Evolutionary conservation across 495 filamentous ascomycete species (phyloP).

Genomic region (Xylaria longipes): DNA sequence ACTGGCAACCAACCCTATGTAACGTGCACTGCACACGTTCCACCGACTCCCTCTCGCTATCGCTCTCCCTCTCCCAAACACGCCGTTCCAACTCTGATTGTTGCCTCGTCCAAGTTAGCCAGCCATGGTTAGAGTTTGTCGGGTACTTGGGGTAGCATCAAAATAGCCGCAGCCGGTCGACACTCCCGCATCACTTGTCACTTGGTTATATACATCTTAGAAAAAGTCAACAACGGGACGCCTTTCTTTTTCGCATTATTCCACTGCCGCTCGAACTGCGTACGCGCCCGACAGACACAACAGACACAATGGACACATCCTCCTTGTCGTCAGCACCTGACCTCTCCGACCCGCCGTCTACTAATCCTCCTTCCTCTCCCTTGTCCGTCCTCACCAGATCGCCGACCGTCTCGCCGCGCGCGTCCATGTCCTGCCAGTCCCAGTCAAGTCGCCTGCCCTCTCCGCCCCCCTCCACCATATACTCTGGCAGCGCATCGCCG

Average conservation of each 20-base stretch:
- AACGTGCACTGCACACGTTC: not conserved
- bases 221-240: not conserved
- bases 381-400: slow-evolving; percentile 59
- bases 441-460: slow-evolving; percentile 36
- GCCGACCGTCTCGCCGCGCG: slow-evolving; percentile 51
- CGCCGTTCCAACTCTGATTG: not conserved
- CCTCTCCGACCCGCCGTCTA: slow-evolving; percentile 41
- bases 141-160: slow-evolving; percentile 8
- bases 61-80: not conserved
- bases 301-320: slow-evolving; percentile 31
- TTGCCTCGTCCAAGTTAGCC: not conserved
- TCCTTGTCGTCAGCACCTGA: slow-evolving; percentile 35
- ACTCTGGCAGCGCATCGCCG: slow-evolving; percentile 52
- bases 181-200: not conserved
- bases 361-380: slow-evolving; percentile 55
- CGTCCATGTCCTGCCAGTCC: slow-evolving; percentile 30
- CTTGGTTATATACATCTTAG: not conserved
- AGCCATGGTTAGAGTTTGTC: slow-evolving; percentile 7
- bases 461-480: slow-evolving; percentile 55
- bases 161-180: slow-evolving; percentile 13
- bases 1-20: not conserved
- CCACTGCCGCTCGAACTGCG: not conserved
- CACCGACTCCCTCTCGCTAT: too few relatives aligned
- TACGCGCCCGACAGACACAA: not conserved
- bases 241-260: slow-evolving; percentile 2